Evolutionary conservation across 2,329 filamentous ascomycete genomes (phyloP), one percentile per base, ranked within the genome.

Genomic region (Scorias spongiosa): DNA sequence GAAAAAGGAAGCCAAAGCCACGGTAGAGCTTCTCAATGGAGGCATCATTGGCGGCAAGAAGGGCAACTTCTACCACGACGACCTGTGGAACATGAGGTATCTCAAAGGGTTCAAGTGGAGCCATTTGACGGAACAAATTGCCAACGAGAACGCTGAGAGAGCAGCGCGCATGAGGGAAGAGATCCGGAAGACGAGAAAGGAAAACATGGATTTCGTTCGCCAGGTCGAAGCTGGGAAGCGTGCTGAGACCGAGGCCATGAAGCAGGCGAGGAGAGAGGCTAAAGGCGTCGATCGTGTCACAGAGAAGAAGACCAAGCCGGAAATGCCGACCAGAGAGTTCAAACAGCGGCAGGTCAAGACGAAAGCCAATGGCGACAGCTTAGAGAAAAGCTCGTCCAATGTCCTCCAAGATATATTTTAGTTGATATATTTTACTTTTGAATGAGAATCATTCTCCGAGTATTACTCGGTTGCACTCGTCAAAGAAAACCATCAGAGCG

Each of bases 71-170:
- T 93, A 89, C 66, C 77, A 83, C 54, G 85, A 93, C 59, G 85
- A 93, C 60, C 73, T 93, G 39, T 93, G 85, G 85, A 88, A 82
- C 54, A 66, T 91, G 49, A 73, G 83, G 48, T 93, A 93, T 57
- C 66, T 93, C 49, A 81, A 76, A 49, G 84, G 83, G 1, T 89
- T 91, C 66, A 91, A 89, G 63, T 93, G 85, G 85, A 68, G 63
- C 40, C 64, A 73, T 53, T 54, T 75, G 49, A 86, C 81, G 45
- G 81, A 84, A 60, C 81, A 88, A 64, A 87, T 89, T 52, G 73
- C 81, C 36, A 74, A 80, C 26, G 85, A 93, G 67, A 85, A 88
- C 58, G 84, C 84, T 5, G 84, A 89, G 63, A 68, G 84, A 46
- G 73, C 78, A 43, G 81, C 79, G 54, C 73, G 84, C 54, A 76